Conservation (phyloP, 176 grass and related monocot species). For the Poa annua region DNA sequence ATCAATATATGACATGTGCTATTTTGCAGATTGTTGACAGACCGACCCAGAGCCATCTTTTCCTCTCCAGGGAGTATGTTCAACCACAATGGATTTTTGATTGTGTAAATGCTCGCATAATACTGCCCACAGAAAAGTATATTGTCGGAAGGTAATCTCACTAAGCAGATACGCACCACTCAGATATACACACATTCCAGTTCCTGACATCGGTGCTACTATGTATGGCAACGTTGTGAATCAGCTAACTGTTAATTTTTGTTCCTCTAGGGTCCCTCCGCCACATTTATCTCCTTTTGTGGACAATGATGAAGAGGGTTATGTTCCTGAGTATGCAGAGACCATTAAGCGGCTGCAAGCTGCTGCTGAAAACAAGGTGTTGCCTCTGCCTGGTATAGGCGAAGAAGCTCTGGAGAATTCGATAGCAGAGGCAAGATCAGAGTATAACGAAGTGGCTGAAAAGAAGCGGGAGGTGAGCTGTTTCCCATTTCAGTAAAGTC, state of each 20-base stretch:
- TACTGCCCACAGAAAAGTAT: slow-evolving; percentile 80
- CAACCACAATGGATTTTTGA: slow-evolving; percentile 98
- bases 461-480: slow-evolving; percentile 68
- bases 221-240: slow-evolving; percentile 21
- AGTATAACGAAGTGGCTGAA: slow-evolving; percentile 71
- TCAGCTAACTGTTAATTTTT: background rate
- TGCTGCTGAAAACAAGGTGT: slow-evolving; percentile 72
- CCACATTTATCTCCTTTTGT: slow-evolving; percentile 98
- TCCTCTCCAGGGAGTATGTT: slow-evolving; percentile 91
- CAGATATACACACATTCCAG: background rate
- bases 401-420: slow-evolving; percentile 70
- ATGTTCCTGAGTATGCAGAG: slow-evolving; percentile 93
- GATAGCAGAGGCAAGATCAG: slow-evolving; percentile 57
- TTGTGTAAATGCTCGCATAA: slow-evolving; percentile 76
- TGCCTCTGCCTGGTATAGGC: slow-evolving; percentile 86
- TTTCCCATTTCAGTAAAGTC: slow-evolving; percentile 24
- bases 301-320: slow-evolving; percentile 93
- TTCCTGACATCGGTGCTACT: background rate
- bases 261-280: slow-evolving; percentile 76
- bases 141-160: slow-evolving; percentile 81
- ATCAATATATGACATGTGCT: slow-evolving; percentile 6
- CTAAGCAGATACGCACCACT: background rate
- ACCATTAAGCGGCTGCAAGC: slow-evolving; percentile 77
- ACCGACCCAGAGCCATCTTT: slow-evolving; percentile 91
- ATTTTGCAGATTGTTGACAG: slow-evolving; percentile 94